Conservation (phyloP, 2,329 filamentous ascomycete genomes). For the Arachnomyces sp. region DNA sequence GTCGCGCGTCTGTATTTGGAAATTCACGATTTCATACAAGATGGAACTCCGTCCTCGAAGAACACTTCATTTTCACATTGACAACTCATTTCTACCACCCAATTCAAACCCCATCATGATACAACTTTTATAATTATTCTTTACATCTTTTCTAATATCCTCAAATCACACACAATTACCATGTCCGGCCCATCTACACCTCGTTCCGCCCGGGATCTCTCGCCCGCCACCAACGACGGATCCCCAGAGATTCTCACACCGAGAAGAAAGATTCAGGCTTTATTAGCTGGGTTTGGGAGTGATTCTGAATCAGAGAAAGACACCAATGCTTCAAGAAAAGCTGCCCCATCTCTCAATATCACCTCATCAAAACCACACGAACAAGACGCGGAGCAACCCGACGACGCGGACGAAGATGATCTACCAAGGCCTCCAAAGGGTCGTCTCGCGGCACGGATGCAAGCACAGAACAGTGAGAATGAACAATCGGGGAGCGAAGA, state of each 20-base stretch:
- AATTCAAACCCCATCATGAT: too few relatives aligned
- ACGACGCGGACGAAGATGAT: conserved; percentile 41
- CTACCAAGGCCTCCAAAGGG: conserved; percentile 48
- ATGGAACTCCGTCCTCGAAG: too few relatives aligned
- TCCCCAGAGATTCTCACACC: conserved; percentile 35
- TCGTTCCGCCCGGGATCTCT: conserved; percentile 21
- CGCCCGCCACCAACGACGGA: conserved; percentile 15
- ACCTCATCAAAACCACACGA: conserved; percentile 10
- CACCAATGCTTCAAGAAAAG: conserved; percentile 7
- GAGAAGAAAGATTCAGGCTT: conserved; percentile 40
- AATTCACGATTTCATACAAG: too few relatives aligned
- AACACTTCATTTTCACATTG: too few relatives aligned
- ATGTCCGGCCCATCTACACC: conserved; percentile 7
- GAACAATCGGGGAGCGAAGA: conserved; percentile 8
- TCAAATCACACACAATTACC: background rate
- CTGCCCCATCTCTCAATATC: conserved; percentile 13
- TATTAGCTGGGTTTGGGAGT: conserved; percentile 41
- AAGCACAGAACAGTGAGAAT: conserved; percentile 27
- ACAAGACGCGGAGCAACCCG: conserved; percentile 23
- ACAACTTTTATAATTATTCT: background rate
- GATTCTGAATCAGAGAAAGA: conserved; percentile 40
- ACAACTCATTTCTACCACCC: too few relatives aligned
- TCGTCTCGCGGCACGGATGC: conserved; percentile 57
- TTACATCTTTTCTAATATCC: background rate
- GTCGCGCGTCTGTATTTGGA: too few relatives aligned